Evolutionary conservation across 441 rosid species (phyloP), one percentile per base, ranked within the genome.

Genomic region (Eutrema salsugineum): DNA sequence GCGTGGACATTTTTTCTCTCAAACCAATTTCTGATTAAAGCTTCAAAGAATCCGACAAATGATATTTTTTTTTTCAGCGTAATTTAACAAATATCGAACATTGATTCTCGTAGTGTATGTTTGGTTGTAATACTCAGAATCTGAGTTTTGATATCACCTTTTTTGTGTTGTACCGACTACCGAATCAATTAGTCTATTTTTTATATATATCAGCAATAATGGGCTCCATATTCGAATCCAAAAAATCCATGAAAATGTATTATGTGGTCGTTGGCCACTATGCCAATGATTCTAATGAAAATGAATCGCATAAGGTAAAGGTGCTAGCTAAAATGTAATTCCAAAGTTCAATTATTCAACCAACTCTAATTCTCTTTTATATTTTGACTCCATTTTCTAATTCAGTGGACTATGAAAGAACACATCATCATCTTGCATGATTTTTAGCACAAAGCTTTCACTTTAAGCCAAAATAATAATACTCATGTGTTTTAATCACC

Each of bases 201-300:
- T 28, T 28, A 28, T 28, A 44, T 36, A n/a, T 62, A 17, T 19
- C 11, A 51, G 59, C 44, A 47, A 33, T 42, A 64, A 59, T 47
- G 51, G 66, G n/a, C 40, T 72, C 70, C 55, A 51, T 12, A 71
- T 40, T 30, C 44, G 50, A 48, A 27, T 38, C 57, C 15, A 43
- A 40, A 39, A 59, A 2, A 70, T 22, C 47, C 60, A 27, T 60
- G 51, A 39, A 46, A 42, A 49, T 43, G 17, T 44, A 43, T 63
- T 4, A 42, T 53, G 20, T 40, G 53, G 68, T 50, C 75, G 75
- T 60, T 24, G 43, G 74, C 43, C 75, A 61, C 60, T 50, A n/a
- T n/a, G n/a, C n/a, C n/a, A 39, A 4, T 15, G 16, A 8, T 44
- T 5, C n/a, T 46, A 27, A n/a, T 10, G 9, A 63, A 11, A 30